These are phyloP conservation scores for Diaporthe vaccinii DNA, from an alignment of 2,329 filamentous ascomycete genomes.

Conservation along the genomic window DNA sequence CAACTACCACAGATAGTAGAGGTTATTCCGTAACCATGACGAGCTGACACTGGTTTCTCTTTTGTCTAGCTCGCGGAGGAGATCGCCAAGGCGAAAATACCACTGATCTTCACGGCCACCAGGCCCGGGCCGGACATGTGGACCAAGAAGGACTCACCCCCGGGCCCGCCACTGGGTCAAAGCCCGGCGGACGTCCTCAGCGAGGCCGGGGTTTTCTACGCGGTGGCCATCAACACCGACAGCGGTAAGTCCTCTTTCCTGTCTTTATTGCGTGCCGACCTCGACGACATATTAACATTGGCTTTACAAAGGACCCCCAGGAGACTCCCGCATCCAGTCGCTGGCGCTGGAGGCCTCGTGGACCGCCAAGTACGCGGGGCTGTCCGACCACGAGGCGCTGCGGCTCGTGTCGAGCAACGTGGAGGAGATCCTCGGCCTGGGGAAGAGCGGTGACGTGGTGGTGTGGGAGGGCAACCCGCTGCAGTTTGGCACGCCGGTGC, in stretches of 20 bases:
- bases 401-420: constrained; percentile 56
- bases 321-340: constrained; percentile 55
- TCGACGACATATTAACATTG: neutral
- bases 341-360: constrained; percentile 55
- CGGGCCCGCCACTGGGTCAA: constrained; percentile 57
- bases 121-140: constrained; percentile 52
- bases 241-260: constrained; percentile 40
- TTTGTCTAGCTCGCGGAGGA: constrained; percentile 53
- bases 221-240: constrained; percentile 48
- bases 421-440: constrained; percentile 56
- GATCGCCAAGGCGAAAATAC: constrained; percentile 55
- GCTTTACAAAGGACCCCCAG: constrained; percentile 42
- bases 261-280: no score
- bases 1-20: neutral
- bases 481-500: constrained; percentile 54
- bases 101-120: constrained; percentile 58
- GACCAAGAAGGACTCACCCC: constrained; percentile 53
- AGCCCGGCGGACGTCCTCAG: constrained; percentile 55
- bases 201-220: constrained; percentile 56
- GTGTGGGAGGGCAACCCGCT: constrained; percentile 59
- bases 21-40: neutral
- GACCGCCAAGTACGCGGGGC: constrained; percentile 56
- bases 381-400: constrained; percentile 51
- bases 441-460: constrained; percentile 54
- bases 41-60: neutral